Conservation (phyloP, 2,329 filamentous ascomycete species). For the Alternaria burnsii region DNA sequence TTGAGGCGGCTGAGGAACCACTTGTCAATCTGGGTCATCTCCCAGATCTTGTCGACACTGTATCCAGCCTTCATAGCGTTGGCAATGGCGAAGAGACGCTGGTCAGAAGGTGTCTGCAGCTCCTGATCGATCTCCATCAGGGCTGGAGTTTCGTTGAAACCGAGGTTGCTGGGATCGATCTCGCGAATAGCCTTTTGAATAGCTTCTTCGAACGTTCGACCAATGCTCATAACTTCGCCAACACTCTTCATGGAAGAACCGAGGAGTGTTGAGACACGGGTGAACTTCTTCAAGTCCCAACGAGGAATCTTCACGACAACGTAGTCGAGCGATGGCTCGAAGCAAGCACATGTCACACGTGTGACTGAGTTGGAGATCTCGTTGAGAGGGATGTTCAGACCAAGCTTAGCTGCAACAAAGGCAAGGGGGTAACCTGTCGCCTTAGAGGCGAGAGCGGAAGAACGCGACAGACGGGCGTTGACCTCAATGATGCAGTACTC, state of each 20-base stretch:
- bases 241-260: constrained; percentile 99
- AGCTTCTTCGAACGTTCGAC: constrained; percentile 94
- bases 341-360: constrained; percentile 94
- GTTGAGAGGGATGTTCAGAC: constrained; percentile 92
- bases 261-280: constrained; percentile 91
- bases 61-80: constrained; percentile 97
- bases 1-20: constrained; percentile 97
- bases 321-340: constrained; percentile 97
- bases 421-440: constrained; percentile 95
- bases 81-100: constrained; percentile 95
- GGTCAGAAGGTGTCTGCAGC: constrained; percentile 95
- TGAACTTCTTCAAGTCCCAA: constrained; percentile 99
- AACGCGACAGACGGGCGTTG: constrained; percentile 94
- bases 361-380: constrained; percentile 97
- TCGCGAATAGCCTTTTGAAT: constrained; percentile 98
- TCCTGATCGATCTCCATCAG: constrained; percentile 97
- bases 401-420: constrained; percentile 96
- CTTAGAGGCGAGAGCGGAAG: constrained; percentile 94
- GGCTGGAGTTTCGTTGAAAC: constrained; percentile 84
- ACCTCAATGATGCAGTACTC: constrained; percentile 99
- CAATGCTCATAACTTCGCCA: constrained; percentile 98
- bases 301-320: constrained; percentile 98
- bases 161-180: constrained; percentile 93
- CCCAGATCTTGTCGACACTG: constrained; percentile 95
- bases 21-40: constrained; percentile 97